Conservation (phyloP, 768 basidiomycete genomes). For the Tephrocybe sp. region DNA sequence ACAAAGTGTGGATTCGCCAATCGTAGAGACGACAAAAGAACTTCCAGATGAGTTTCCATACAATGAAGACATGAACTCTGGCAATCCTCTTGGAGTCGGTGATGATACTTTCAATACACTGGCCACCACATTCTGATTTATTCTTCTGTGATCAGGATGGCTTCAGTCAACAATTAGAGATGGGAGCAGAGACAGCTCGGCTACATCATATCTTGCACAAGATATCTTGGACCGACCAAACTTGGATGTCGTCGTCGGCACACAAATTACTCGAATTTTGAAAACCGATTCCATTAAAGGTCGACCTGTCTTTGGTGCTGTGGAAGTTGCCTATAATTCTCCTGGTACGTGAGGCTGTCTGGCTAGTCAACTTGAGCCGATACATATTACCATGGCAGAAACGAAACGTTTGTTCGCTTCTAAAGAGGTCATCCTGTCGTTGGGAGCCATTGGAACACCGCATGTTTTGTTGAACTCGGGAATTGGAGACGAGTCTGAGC, state of each 20-base stretch:
- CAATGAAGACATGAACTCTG: too few species aligned
- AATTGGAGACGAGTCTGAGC: conserved; percentile 24
- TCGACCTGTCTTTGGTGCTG: conserved; percentile 4
- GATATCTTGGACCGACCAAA: conserved; percentile 23
- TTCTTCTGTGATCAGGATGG: too few species aligned
- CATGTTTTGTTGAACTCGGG: conserved; percentile 30
- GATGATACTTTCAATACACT: too few species aligned
- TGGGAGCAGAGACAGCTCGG: conserved; percentile 26
- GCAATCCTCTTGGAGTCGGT: too few species aligned
- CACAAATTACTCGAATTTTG: conserved; percentile 26
- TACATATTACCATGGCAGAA: not conserved
- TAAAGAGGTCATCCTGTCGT: conserved; percentile 8
- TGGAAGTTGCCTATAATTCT: conserved; percentile 1
- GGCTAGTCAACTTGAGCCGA: not conserved
- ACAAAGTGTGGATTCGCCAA: conserved; percentile 20
- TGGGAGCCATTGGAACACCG: conserved; percentile 31
- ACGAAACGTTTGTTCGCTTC: not conserved
- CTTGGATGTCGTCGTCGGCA: conserved; percentile 27
- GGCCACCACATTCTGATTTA: too few species aligned
- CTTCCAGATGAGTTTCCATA: conserved; percentile 9
- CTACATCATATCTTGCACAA: conserved; percentile 26
- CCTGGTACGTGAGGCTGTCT: not conserved
- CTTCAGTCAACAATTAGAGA: not conserved
- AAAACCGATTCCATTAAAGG: not conserved
- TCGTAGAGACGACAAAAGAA: conserved; percentile 31